phyloP scores from a whole-genome alignment of 169 alveolate genomes.

The Eimeria necatrix region DNA sequence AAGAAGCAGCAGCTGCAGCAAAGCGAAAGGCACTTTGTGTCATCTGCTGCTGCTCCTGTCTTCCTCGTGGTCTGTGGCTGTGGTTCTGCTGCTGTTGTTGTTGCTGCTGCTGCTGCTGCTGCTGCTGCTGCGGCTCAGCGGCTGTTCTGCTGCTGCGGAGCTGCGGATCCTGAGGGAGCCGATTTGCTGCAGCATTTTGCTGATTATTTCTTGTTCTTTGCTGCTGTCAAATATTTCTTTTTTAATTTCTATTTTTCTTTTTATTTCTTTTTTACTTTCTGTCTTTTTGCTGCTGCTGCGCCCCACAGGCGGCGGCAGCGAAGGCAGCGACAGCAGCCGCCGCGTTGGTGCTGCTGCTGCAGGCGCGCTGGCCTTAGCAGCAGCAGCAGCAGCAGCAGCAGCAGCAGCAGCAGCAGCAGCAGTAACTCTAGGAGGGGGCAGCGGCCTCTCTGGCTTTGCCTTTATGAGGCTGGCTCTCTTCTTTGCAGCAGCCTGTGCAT shows the following conservation, averaged over 20 bases:
- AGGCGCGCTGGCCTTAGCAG: neutral
- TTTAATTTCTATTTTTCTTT: too few species aligned
- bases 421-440: too few species aligned
- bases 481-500: too few species aligned
- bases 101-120: neutral
- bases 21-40: neutral
- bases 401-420: too few species aligned
- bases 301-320: neutral
- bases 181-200: neutral
- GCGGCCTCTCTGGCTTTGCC: too few species aligned
- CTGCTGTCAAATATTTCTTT: too few species aligned
- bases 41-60: neutral
- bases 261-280: too few species aligned
- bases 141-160: neutral
- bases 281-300: too few species aligned
- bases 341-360: neutral
- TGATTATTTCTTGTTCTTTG: neutral
- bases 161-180: neutral
- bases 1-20: neutral
- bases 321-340: neutral
- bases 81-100: neutral
- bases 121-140: neutral
- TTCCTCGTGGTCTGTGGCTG: neutral
- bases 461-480: too few species aligned
- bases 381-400: conserved; percentile 3